These are phyloP conservation scores for Lanzia echinophila DNA, from an alignment of 2,329 filamentous ascomycete species.

Conservation along the genomic window DNA sequence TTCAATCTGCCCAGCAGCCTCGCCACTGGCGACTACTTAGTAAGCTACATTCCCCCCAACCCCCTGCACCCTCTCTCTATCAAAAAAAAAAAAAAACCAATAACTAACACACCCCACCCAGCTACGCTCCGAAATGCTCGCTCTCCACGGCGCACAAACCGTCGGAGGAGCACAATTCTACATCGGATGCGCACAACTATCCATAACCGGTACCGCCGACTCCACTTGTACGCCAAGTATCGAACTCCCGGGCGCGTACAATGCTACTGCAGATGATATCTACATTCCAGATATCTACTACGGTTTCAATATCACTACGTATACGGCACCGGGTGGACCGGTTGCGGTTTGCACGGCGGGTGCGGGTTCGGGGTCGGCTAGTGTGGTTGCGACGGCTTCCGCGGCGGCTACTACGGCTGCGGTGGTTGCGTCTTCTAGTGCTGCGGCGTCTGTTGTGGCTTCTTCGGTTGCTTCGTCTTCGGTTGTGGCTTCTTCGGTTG, in stretches of 20 bases:
- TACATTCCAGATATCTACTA: slow-evolving; percentile 23
- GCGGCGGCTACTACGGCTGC: neutral
- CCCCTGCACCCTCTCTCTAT: no score
- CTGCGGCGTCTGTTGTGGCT: neutral
- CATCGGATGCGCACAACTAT: slow-evolving; percentile 23
- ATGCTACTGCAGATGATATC: slow-evolving; percentile 17
- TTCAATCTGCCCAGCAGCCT: slow-evolving; percentile 22
- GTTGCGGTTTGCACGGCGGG: slow-evolving; percentile 13
- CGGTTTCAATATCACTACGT: slow-evolving; percentile 17
- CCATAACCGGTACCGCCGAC: slow-evolving; percentile 18
- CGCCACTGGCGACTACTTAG: slow-evolving; percentile 22
- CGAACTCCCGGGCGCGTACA: slow-evolving; percentile 21
- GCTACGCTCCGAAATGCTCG: slow-evolving; percentile 24
- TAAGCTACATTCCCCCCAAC: neutral
- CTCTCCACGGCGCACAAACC: slow-evolving; percentile 20
- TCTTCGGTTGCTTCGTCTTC: neutral
- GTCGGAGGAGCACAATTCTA: slow-evolving; percentile 22
- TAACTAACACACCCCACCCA: neutral
- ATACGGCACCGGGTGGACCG: slow-evolving; percentile 20
- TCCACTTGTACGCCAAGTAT: slow-evolving; percentile 17
- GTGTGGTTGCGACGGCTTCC: neutral
- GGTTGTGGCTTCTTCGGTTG: neutral
- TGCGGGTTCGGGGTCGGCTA: neutral
- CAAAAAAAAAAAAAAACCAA: neutral
- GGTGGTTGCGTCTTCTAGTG: neutral